Percentiles rank a stretch among this genome's conserved stretches.
These are phyloP conservation scores for Fistulinella cinereoalba DNA, from an alignment of 1,284 basidiomycete species.

Conservation along the genomic window DNA sequence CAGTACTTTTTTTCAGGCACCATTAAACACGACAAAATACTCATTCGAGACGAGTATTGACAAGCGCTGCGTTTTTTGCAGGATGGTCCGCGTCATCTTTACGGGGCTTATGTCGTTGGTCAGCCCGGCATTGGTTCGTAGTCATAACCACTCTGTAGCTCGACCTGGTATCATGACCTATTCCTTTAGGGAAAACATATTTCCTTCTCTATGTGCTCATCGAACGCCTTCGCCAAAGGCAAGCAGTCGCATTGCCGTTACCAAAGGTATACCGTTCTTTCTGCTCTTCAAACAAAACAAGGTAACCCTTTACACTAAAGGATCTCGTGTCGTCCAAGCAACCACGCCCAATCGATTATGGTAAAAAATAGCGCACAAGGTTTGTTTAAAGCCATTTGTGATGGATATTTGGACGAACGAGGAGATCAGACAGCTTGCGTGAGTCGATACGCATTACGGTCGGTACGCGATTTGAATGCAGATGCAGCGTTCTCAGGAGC, in stretches of 20 bases:
- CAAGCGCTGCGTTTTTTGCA: not conserved
- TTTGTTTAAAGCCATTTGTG: not conserved
- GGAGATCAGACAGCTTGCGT: constrained; percentile 1
- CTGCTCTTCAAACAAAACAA: not conserved
- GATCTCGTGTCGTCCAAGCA: not conserved
- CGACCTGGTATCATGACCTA: not conserved
- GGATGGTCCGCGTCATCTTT: accelerated
- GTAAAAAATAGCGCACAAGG: too few relatives aligned
- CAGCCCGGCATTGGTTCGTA: constrained; percentile 3
- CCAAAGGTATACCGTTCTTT: accelerated
- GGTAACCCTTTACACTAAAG: too few relatives aligned
- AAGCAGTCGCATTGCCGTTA: not conserved
- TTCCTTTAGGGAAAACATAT: not conserved
- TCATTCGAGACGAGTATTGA: not conserved
- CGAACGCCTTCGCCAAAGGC: not conserved
- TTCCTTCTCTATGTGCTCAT: not conserved
- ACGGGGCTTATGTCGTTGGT: not conserved
- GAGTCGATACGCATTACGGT: too few relatives aligned
- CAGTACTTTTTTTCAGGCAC: not conserved
- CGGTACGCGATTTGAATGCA: too few relatives aligned
- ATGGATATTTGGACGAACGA: constrained; percentile 4
- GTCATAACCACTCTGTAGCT: not conserved
- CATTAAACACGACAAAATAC: not conserved
- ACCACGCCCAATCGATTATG: not conserved
- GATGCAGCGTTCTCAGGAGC: too few relatives aligned